These are phyloP conservation scores for Stentor roeselii DNA, from an alignment of 73 alveolate species.

Conservation along the genomic window DNA sequence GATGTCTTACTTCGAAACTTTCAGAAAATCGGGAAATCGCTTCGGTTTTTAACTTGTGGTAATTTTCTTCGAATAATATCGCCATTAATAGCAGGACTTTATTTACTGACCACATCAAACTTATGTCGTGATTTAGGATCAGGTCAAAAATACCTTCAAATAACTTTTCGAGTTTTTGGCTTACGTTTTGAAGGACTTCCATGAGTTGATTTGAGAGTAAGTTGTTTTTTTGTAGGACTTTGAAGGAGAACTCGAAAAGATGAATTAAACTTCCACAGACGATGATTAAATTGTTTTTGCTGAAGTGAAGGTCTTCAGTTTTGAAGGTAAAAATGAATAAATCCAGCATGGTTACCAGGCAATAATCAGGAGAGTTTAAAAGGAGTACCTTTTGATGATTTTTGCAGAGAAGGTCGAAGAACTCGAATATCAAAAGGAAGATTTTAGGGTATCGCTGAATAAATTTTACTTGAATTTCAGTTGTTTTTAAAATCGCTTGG, in stretches of 20 bases:
- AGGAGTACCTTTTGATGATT: neutral
- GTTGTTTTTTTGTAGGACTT: neutral
- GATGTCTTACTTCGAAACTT: neutral
- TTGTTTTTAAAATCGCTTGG: neutral
- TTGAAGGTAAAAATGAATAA: neutral
- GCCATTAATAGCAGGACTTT: slow-evolving; percentile 7
- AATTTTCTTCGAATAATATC: neutral
- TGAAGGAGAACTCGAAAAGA: neutral
- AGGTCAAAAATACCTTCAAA: slow-evolving; percentile 1
- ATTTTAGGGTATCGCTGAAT: neutral
- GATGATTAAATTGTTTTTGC: no score
- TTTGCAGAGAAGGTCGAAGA: neutral
- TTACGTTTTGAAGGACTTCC: neutral
- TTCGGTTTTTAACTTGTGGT: neutral
- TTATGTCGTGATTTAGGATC: slow-evolving; percentile 9
- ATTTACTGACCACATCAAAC: slow-evolving; percentile 16
- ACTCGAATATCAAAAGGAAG: neutral
- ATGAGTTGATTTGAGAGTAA: no score
- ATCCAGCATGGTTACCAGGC: neutral
- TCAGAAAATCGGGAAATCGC: neutral
- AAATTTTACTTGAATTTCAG: neutral
- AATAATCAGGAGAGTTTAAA: neutral
- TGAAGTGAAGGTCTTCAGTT: neutral
- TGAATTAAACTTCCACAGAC: no score
- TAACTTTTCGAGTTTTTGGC: neutral